Evolutionary conservation across 768 basidiomycete species (phyloP).

Genomic region (Phlebiopsis gigantea): DNA sequence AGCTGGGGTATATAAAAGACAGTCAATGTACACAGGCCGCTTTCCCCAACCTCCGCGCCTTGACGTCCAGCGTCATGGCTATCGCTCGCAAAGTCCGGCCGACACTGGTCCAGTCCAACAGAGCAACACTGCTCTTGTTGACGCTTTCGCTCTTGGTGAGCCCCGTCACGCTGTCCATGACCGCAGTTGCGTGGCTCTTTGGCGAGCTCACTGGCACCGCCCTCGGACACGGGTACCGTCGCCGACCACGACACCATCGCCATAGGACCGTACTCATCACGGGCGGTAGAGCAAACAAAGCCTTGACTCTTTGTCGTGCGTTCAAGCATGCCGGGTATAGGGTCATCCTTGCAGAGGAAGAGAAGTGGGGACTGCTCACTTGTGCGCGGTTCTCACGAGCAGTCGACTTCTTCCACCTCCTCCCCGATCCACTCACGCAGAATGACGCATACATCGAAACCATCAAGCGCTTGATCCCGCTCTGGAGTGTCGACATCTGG

Average conservation of each 20-base stretch:
- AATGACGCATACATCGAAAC: slow-evolving; percentile 1
- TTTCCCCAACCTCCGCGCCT: too few species aligned
- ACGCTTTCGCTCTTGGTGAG: not conserved
- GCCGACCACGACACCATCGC: not conserved
- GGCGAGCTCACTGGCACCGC: not conserved
- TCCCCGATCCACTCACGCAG: slow-evolving; percentile 2
- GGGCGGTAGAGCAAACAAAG: slow-evolving; percentile 12
- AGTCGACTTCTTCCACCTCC: slow-evolving; percentile 8
- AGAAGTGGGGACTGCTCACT: slow-evolving; percentile 9
- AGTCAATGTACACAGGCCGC: too few species aligned
- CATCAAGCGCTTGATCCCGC: slow-evolving; percentile 1
- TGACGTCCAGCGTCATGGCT: not conserved
- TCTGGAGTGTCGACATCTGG: slow-evolving; percentile 8
- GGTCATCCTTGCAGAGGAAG: slow-evolving; percentile 13
- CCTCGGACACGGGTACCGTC: not conserved
- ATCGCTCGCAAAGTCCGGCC: slow-evolving; percentile 3
- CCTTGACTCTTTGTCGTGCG: slow-evolving; percentile 10
- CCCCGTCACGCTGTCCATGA: not conserved
- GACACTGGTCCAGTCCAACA: slow-evolving; percentile 3
- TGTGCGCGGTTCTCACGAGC: slow-evolving; percentile 12
- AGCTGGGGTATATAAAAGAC: too few species aligned
- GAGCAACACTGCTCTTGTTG: slow-evolving; percentile 2
- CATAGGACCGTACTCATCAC: slow-evolving; percentile 11
- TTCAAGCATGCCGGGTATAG: slow-evolving; percentile 12
- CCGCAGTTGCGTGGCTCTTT: not conserved